Evolutionary conservation across 495 filamentous ascomycete genomes (phyloP).

Genomic region (Penicillium ucsense): DNA sequence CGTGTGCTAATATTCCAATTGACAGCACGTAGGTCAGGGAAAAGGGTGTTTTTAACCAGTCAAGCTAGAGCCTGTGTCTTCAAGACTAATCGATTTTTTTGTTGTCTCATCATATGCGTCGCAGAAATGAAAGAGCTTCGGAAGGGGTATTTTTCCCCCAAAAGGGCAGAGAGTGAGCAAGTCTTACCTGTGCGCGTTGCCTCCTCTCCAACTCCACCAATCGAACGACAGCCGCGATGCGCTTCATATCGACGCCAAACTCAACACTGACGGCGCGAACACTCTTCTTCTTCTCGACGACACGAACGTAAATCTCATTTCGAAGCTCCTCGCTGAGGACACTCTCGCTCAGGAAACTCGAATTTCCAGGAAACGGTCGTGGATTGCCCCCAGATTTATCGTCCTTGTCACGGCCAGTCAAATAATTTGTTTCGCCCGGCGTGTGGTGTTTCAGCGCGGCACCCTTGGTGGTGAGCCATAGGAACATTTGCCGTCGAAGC

Average conservation of each 20-base stretch:
- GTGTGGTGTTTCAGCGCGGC: conserved; percentile 43
- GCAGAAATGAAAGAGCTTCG: conserved; percentile 5
- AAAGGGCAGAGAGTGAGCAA: background rate
- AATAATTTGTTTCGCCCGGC: conserved; percentile 55
- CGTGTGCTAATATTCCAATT: conserved; percentile 2
- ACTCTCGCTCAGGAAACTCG: conserved; percentile 55
- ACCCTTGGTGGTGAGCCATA: conserved; percentile 57
- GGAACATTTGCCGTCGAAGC: conserved; percentile 50
- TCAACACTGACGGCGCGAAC: conserved; percentile 71
- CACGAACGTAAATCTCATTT: conserved; percentile 61
- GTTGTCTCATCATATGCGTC: conserved; percentile 54
- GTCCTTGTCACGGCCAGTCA: conserved; percentile 27
- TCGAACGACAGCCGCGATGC: conserved; percentile 81
- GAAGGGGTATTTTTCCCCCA: background rate
- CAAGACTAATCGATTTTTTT: conserved; percentile 96
- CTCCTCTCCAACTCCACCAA: conserved; percentile 80
- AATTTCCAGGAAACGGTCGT: conserved; percentile 67
- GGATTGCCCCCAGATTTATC: conserved; percentile 6
- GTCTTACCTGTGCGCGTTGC: conserved; percentile 60
- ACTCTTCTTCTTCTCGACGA: conserved; percentile 54
- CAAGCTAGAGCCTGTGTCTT: conserved; percentile 58
- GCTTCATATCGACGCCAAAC: conserved; percentile 69
- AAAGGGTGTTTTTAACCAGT: conserved; percentile 58
- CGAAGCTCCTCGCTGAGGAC: conserved; percentile 71
- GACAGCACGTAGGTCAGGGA: conserved; percentile 19